These are phyloP conservation scores for Petunia axillaris DNA, from an alignment of 257 asterid genomes.

Conservation along the genomic window DNA sequence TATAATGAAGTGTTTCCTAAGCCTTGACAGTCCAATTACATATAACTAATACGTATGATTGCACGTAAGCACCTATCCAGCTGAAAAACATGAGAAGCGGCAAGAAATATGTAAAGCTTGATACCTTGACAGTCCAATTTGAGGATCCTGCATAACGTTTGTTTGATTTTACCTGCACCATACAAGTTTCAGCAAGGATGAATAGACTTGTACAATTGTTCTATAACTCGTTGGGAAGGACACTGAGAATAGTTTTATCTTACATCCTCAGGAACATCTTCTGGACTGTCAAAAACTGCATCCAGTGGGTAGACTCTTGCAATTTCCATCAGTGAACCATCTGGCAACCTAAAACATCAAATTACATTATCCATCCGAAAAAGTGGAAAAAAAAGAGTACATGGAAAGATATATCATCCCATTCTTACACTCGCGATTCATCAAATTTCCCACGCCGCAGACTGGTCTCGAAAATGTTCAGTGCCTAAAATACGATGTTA, in stretches of 20 bases:
- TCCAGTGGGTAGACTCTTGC: conserved; percentile 89
- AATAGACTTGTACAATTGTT: not conserved
- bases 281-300: conserved; percentile 85
- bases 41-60: not conserved
- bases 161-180: conserved; percentile 71
- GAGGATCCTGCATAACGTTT: conserved; percentile 89
- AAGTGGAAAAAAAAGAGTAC: not conserved
- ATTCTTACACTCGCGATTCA: conserved; percentile 81
- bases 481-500: not conserved
- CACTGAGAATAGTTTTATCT: conserved; percentile 25
- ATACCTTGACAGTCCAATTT: conserved; percentile 97
- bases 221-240: not conserved
- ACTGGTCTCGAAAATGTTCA: conserved; percentile 27
- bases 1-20: not conserved
- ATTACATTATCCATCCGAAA: conserved; percentile 14
- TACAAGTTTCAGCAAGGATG: not conserved
- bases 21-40: too few species aligned
- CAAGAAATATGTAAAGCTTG: not conserved
- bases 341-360: conserved; percentile 69
- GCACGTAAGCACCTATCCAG: not conserved
- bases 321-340: conserved; percentile 97
- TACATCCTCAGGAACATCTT: conserved; percentile 99
- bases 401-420: conserved; percentile 12
- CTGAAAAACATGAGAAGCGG: not conserved
- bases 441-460: conserved; percentile 59